These are phyloP conservation scores for Drechslerella dactyloides DNA, from an alignment of 2,329 filamentous ascomycete species.

Conservation along the genomic window DNA sequence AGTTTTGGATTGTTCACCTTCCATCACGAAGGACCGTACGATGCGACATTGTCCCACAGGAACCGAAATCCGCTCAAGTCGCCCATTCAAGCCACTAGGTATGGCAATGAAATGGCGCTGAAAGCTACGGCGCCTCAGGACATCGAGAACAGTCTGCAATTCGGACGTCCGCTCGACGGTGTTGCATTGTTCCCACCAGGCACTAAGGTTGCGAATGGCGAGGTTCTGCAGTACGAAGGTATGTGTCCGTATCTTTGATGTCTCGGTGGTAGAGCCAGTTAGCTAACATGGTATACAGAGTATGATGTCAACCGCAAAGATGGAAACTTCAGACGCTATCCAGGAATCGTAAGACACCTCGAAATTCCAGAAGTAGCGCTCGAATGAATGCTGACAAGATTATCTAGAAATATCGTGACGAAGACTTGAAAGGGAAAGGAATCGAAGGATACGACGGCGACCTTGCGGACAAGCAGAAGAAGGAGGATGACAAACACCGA, in stretches of 20 bases:
- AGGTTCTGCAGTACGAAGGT: conserved; percentile 48
- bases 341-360: background rate
- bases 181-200: conserved; percentile 50
- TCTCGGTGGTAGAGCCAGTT: background rate
- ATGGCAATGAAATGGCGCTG: conserved; percentile 50
- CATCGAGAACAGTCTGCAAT: conserved; percentile 46
- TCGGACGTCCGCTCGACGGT: conserved; percentile 49
- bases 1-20: conserved; percentile 49
- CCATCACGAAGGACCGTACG: conserved; percentile 51
- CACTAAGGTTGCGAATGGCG: conserved; percentile 25
- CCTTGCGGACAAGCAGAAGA: conserved; percentile 34
- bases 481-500: conserved; percentile 42
- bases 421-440: conserved; percentile 47
- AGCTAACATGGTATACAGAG: conserved; percentile 14
- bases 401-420: conserved; percentile 47
- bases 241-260: background rate
- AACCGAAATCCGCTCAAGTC: conserved; percentile 43
- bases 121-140: conserved; percentile 41
- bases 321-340: conserved; percentile 42
- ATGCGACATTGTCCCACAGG: conserved; percentile 45
- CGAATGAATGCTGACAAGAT: conserved; percentile 7
- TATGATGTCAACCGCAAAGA: conserved; percentile 49
- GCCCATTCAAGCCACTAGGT: conserved; percentile 48
- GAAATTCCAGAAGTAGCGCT: background rate
- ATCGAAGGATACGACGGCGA: conserved; percentile 49